Conservation (phyloP, 2,329 filamentous ascomycete genomes). For the Curvularia lunata region DNA sequence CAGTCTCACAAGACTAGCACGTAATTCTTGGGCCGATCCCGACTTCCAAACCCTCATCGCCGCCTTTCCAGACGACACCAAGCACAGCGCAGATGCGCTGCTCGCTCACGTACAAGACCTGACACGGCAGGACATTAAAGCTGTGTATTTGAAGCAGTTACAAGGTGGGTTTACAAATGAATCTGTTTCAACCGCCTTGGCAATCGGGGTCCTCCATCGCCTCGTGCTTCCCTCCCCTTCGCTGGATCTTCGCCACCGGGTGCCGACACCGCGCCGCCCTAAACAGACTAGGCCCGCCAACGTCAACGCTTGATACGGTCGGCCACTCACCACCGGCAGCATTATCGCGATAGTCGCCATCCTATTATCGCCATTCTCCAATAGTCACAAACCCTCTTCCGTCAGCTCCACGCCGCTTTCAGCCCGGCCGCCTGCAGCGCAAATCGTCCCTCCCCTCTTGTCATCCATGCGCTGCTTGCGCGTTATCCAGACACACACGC, state of each 20-base stretch:
- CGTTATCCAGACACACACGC: constrained; percentile 5
- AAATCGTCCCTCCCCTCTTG: constrained; percentile 10
- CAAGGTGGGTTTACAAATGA: constrained; percentile 56
- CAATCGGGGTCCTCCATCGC: constrained; percentile 5
- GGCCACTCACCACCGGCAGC: constrained; percentile 25
- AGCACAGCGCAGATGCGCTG: constrained; percentile 64
- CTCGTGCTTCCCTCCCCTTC: constrained; percentile 1
- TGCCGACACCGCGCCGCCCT: constrained; percentile 31
- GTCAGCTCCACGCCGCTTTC: constrained; percentile 18
- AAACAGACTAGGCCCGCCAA: constrained; percentile 26
- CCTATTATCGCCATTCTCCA: constrained; percentile 24
- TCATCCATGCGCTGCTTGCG: constrained; percentile 4
- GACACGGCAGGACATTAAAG: constrained; percentile 74
- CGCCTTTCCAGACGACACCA: constrained; percentile 72
- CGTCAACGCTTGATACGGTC: constrained; percentile 27
- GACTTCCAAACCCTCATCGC: constrained; percentile 71
- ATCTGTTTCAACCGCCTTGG: constrained; percentile 20
- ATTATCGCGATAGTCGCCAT: constrained; percentile 37
- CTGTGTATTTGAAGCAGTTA: constrained; percentile 77
- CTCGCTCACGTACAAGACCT: constrained; percentile 73
- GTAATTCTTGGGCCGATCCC: constrained; percentile 69
- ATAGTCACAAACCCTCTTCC: constrained; percentile 19
- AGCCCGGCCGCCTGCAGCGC: background rate
- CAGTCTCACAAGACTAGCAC: constrained; percentile 68
- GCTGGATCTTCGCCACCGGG: constrained; percentile 27